Percentiles rank a stretch among this genome's conserved stretches.
phyloP scores from a whole-genome alignment of 1,139 yeast genomes.

The Spathaspora sp. region DNA sequence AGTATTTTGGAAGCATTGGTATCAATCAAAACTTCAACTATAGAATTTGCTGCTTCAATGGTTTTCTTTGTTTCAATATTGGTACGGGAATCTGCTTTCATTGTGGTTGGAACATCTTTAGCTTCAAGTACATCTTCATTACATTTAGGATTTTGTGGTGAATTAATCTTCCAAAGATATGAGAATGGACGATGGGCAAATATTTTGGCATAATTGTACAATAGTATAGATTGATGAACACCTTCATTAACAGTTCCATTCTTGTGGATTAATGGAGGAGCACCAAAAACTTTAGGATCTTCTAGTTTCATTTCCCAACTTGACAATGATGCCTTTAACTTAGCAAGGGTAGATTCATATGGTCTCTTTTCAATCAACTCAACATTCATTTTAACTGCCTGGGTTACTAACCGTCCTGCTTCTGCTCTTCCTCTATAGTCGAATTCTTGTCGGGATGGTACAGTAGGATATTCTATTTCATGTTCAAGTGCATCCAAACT shows the following conservation, averaged over 20 bases:
- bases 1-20: conserved; percentile 41
- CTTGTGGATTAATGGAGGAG: conserved; percentile 40
- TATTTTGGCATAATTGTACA: conserved; percentile 48
- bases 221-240: conserved; percentile 45
- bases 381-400: conserved; percentile 45
- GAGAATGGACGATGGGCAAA: conserved; percentile 53
- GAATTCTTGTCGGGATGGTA: conserved; percentile 31
- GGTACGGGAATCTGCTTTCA: conserved; percentile 34
- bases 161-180: conserved; percentile 48
- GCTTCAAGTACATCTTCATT: conserved; percentile 14
- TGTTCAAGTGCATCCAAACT: conserved; percentile 30
- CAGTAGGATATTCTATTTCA: conserved; percentile 34
- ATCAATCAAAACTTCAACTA: conserved; percentile 44
- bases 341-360: conserved; percentile 29
- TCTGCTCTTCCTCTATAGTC: conserved; percentile 50
- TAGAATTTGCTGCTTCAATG: conserved; percentile 50
- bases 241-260: conserved; percentile 50
- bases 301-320: conserved; percentile 48
- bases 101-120: conserved; percentile 12
- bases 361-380: conserved; percentile 39
- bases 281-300: conserved; percentile 40
- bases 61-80: conserved; percentile 51
- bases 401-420: conserved; percentile 47
- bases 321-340: conserved; percentile 43
- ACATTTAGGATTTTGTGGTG: conserved; percentile 42